Conservation (phyloP, 2,329 filamentous ascomycete genomes). For the Lasiodiplodia theobromae region DNA sequence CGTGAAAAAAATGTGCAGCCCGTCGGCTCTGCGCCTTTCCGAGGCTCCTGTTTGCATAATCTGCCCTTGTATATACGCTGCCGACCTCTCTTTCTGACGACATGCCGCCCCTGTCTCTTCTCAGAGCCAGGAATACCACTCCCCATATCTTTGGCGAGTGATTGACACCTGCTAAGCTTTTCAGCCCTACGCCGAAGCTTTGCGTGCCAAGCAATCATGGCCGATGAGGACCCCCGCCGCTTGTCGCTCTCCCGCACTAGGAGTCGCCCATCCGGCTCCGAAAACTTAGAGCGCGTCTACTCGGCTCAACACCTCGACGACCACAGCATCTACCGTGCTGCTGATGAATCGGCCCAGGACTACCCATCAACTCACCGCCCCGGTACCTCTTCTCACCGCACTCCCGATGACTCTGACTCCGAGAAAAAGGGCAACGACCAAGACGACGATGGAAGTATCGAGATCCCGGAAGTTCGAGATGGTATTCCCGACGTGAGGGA, state of each 20-base stretch:
- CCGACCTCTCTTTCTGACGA: not conserved
- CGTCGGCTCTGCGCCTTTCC: not conserved
- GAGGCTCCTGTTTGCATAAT: not conserved
- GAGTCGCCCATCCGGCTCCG: conserved; percentile 34
- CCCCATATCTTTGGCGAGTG: not conserved
- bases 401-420: conserved; percentile 31
- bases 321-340: conserved; percentile 43
- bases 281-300: conserved; percentile 37
- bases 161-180: conserved; percentile 23
- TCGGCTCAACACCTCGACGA: conserved; percentile 45
- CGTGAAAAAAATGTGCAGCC: conserved; percentile 2
- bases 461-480: conserved; percentile 38
- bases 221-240: conserved; percentile 12
- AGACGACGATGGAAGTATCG: conserved; percentile 28
- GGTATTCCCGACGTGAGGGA: conserved; percentile 43
- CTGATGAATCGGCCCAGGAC: conserved; percentile 31
- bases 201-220: conserved; percentile 23
- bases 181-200: conserved; percentile 12
- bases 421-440: conserved; percentile 34
- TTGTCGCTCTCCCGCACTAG: conserved; percentile 21
- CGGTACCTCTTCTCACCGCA: conserved; percentile 8
- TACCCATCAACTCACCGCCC: not conserved
- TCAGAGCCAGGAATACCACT: not conserved
- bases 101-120: not conserved
- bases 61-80: not conserved